Evolutionary conservation across 805 yeast genomes (phyloP), one percentile per base, ranked within the genome.

Genomic region (Candida easanensis): DNA sequence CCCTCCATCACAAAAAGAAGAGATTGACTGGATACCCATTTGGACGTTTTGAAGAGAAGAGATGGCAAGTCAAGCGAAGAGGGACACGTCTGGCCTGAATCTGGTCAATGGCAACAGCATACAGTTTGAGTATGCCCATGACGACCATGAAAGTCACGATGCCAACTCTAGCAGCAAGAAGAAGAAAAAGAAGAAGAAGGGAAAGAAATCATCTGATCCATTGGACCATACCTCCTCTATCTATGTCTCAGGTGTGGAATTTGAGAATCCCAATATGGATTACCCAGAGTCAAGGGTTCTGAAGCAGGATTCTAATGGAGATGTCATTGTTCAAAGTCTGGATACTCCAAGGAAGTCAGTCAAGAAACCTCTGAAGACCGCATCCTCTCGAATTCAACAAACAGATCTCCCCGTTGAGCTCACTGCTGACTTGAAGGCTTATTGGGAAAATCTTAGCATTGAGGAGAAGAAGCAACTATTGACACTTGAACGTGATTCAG

Each of bases 211-310:
- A n/a, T n/a, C n/a, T n/a, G n/a, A n/a, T n/a, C n/a, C n/a, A n/a
- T n/a, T n/a, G 8, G 25, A 10, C 25, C 25, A 22, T 10, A 9
- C 30, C n/a, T 26, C 30, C 10, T 5, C 6, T 13, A 13, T 46
- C 3, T 23, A 35, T 3, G 49, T 51, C 28, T 52, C 50, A 17
- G 53, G 49, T 2, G 33, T 53, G 23, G 57, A 78, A 36, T 52
- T 80, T 20, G 74, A 73, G 54, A 70, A 80, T 52, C 78, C 82
- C 13, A 69, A 73, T 31, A 73, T 76, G 27, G 88, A 82, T 14
- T 84, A 84, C 56, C 93, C 93, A 3, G 72, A 76, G 13, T 82
- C 89, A 8, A 63, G 93, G 44, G 80, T 84, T 4, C 79, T 84
- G 36, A 82, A 78, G 51, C 80, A 82, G 52, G 84, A 77, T 4